These are phyloP conservation scores for Rhamnella rubrinervis DNA, from an alignment of 331 rosid genomes.

Conservation along the genomic window DNA sequence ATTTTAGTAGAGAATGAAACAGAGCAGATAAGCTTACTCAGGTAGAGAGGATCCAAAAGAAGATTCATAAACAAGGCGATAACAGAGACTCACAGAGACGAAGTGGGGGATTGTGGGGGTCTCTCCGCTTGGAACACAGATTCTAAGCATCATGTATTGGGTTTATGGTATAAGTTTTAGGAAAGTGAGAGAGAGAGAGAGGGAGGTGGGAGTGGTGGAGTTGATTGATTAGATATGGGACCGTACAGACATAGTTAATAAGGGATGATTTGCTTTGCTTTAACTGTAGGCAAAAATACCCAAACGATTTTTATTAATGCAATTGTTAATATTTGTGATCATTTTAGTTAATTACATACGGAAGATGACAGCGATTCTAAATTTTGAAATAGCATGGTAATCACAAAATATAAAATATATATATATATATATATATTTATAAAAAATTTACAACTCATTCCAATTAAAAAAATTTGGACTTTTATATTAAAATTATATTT, in stretches of 20 bases:
- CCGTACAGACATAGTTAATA: no score
- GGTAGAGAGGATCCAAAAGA: conserved; percentile 19
- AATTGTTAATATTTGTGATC: no score
- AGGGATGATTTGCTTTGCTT: conserved; percentile 25
- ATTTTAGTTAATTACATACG: no score
- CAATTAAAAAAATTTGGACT: no score
- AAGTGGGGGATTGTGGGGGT: background rate
- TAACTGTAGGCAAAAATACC: conserved; percentile 22
- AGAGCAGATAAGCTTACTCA: conserved; percentile 19
- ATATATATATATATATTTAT: no score
- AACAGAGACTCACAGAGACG: background rate
- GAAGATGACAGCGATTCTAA: no score
- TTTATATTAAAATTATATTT: no score
- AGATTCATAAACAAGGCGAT: conserved; percentile 25
- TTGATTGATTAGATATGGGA: background rate
- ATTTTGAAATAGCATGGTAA: no score
- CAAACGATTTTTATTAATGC: no score
- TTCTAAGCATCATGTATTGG: conserved; percentile 3
- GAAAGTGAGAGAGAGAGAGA: background rate
- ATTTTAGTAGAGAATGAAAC: background rate
- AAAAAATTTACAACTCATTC: no score
- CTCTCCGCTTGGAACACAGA: background rate
- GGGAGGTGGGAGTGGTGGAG: background rate
- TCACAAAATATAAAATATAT: no score
- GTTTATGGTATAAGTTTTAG: background rate